These are phyloP conservation scores for Actinomucor elegans DNA, from an alignment of 371 early-diverging fungal genomes.

Conservation along the genomic window DNA sequence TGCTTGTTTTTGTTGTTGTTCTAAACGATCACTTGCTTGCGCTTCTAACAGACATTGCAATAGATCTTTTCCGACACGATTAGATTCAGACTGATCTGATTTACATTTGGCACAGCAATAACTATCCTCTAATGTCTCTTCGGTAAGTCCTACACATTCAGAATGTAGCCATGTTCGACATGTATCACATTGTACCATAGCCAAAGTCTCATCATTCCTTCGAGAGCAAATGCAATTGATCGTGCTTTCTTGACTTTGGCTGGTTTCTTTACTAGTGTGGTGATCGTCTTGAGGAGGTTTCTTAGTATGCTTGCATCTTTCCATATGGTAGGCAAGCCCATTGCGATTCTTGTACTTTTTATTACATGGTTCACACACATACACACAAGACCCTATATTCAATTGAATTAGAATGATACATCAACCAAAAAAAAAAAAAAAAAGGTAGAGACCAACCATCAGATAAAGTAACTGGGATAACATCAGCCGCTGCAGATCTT, in stretches of 20 bases:
- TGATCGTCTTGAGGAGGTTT: slow-evolving; percentile 11
- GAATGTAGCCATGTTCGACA: slow-evolving; percentile 50
- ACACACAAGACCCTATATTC: slow-evolving; percentile 14
- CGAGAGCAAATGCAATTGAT: slow-evolving; percentile 11
- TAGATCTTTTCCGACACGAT: slow-evolving; percentile 7
- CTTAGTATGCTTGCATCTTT: slow-evolving; percentile 32
- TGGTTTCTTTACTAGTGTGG: neutral
- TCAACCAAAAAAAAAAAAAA: too few species aligned
- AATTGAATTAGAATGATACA: neutral
- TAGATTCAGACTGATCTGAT: slow-evolving; percentile 1
- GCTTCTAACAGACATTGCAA: slow-evolving; percentile 16
- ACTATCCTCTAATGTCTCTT: slow-evolving; percentile 15
- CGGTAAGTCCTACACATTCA: slow-evolving; percentile 41
- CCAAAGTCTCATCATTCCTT: slow-evolving; percentile 33
- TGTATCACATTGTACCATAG: slow-evolving; percentile 54
- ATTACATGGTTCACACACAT: slow-evolving; percentile 46
- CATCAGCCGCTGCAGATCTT: slow-evolving; percentile 14
- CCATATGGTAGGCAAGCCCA: slow-evolving; percentile 44
- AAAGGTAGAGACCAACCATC: slow-evolving; percentile 29
- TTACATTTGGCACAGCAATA: neutral
- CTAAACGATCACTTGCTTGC: slow-evolving; percentile 6
- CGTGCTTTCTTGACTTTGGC: neutral
- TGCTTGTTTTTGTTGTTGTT: neutral
- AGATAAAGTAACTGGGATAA: slow-evolving; percentile 18
- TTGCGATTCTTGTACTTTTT: slow-evolving; percentile 48